These are phyloP conservation scores for Trifolium pratense DNA, from an alignment of 306 rosid species.

Conservation along the genomic window DNA sequence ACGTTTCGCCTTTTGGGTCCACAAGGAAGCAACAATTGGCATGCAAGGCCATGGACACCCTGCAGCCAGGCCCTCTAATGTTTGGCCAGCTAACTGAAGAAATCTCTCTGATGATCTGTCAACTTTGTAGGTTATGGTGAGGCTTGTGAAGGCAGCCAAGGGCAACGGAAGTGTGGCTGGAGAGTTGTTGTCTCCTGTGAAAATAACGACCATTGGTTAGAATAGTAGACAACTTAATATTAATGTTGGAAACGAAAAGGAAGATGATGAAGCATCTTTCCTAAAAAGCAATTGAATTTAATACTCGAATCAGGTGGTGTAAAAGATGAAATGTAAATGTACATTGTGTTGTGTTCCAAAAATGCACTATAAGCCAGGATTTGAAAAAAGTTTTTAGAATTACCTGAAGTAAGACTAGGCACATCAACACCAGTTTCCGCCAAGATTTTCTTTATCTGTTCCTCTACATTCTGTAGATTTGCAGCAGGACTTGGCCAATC, in stretches of 20 bases:
- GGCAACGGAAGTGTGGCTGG: slow-evolving; percentile 98
- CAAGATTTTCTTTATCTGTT: slow-evolving; percentile 85
- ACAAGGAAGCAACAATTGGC: slow-evolving; percentile 96
- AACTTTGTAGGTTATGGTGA: slow-evolving; percentile 91
- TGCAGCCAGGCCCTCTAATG: slow-evolving; percentile 90
- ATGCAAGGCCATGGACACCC: slow-evolving; percentile 99
- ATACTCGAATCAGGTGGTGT: slow-evolving; percentile 21
- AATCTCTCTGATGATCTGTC: slow-evolving; percentile 82
- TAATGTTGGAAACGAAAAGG: slow-evolving; percentile 33
- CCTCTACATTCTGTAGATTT: slow-evolving; percentile 84
- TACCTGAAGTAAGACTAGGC: slow-evolving; percentile 96
- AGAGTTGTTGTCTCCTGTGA: slow-evolving; percentile 75
- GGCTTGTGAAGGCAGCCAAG: slow-evolving; percentile 95
- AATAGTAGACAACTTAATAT: slow-evolving; percentile 22
- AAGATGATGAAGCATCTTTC: slow-evolving; percentile 25
- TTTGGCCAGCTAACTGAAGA: slow-evolving; percentile 91
- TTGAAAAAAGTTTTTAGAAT: background rate
- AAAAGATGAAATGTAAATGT: slow-evolving; percentile 29
- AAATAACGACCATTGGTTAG: slow-evolving; percentile 34
- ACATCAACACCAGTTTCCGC: slow-evolving; percentile 95
- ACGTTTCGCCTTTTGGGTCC: slow-evolving; percentile 96
- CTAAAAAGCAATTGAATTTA: slow-evolving; percentile 14
- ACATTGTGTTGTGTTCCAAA: background rate
- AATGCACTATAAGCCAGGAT: slow-evolving; percentile 28
- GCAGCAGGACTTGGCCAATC: slow-evolving; percentile 99